These are phyloP conservation scores for Yamadazyma pseudoaaseri DNA, from an alignment of 1,139 yeast genomes.

Conservation along the genomic window DNA sequence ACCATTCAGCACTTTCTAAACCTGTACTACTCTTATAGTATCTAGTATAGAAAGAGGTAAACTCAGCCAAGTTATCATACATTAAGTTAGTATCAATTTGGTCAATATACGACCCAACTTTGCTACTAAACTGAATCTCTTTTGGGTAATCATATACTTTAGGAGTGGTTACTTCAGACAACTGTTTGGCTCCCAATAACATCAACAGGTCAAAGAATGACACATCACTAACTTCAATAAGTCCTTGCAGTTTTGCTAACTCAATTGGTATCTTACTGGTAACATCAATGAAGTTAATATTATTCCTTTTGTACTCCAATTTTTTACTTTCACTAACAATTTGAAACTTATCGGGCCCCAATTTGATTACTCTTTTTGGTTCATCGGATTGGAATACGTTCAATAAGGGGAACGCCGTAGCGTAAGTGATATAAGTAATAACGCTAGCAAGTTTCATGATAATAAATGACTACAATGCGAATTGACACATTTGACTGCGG, in stretches of 20 bases:
- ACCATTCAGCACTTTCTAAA: slow-evolving; percentile 70
- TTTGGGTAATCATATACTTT: slow-evolving; percentile 56
- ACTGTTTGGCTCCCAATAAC: slow-evolving; percentile 32
- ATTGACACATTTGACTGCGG: too few relatives aligned
- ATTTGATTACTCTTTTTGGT: slow-evolving; percentile 32
- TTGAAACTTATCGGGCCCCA: slow-evolving; percentile 37
- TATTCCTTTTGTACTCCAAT: slow-evolving; percentile 49
- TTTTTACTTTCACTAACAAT: slow-evolving; percentile 58
- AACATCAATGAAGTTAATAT: slow-evolving; percentile 67
- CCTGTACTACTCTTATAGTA: slow-evolving; percentile 78
- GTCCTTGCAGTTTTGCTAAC: slow-evolving; percentile 31
- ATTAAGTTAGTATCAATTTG: slow-evolving; percentile 47
- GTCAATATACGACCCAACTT: slow-evolving; percentile 40
- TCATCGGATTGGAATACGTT: too few relatives aligned
- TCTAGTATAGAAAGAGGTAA: slow-evolving; percentile 75
- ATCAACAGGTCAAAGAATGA: slow-evolving; percentile 16
- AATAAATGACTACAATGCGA: too few relatives aligned
- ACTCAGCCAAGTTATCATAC: slow-evolving; percentile 54
- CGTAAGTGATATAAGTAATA: too few relatives aligned
- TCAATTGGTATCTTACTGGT: slow-evolving; percentile 42
- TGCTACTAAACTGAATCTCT: slow-evolving; percentile 31
- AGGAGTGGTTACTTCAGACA: slow-evolving; percentile 18
- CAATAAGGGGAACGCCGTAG: slow-evolving; percentile 5
- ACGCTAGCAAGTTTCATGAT: not conserved
- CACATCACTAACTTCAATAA: slow-evolving; percentile 19